Evolutionary conservation across 192 early-diverging fungal species (phyloP), one percentile per base, ranked within the genome.

Genomic region (Coemansia sp.): DNA sequence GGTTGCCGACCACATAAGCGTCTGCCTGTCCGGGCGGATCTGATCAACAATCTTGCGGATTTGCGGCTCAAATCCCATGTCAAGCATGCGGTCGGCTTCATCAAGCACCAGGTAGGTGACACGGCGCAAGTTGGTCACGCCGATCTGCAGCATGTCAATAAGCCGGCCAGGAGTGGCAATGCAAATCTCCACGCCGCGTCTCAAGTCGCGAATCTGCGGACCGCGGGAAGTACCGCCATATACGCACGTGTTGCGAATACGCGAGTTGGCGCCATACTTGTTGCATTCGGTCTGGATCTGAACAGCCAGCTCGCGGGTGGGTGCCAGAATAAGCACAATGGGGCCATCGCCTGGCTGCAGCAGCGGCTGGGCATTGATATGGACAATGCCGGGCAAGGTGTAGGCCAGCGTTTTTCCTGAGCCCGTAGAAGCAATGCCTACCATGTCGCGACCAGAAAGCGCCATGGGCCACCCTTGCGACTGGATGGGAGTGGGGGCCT

Each of bases 381-480:
- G 96, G 40, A 97, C 90, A 53, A 99, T 96, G 12, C 91, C 85
- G n/a, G 94, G 96, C 30, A 98, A 72, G 30, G 86, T 88, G 69
- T 93, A 98, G 2, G 93, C 93, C 6, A 98, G 81, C 11, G 96
- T 98, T 69, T 98, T 98, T n/a, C 91, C 91, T 15, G 87, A 90
- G 60, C 91, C 92, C 17, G 91, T 93, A 59, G 87, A 83, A 17
- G 92, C 91, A 59, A 92, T 84, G 51, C 91, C 91, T 36, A 97
- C 93, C 61, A 98, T 85, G 71, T 98, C 93, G 51, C 93, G 87
- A 41, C 94, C 94, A 26, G 84, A 88, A 42, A 98, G 84, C 5
- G 94, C 96, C 94, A 97, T 97, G 11, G 96, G 96, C 94, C 94
- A 97, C 26, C 94, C 96, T 62, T 98, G 96, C 28, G 90, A 84